Base-by-base conservation (phyloP, 2,329 filamentous ascomycete genomes). In the Thelonectria discophora region DNA sequence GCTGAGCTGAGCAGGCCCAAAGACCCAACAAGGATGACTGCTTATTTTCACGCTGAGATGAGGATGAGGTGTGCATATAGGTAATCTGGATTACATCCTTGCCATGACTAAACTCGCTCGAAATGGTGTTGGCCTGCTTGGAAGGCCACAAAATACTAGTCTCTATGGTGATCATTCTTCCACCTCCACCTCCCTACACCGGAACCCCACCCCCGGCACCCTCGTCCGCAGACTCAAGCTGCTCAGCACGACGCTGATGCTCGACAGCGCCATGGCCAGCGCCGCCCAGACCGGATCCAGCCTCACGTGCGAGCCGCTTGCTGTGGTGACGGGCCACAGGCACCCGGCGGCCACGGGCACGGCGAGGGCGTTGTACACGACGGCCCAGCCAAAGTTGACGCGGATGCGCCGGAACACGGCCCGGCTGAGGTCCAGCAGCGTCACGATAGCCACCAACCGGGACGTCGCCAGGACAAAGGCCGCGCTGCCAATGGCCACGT, bases 231-330 rank as follows among this genome's bases (percentile, higher is more conserved):
- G 77, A 51, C 88, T 82, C 71, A 97, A 77, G 79, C 91, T 94
- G 75, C 93, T 97, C 73, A 87, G 79, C 52, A 97, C 90, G 47
- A 98, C 94, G 72, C 91, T 95, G 67, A 97, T 89, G 76, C 91
- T 94, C 77, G 93, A 97, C 75, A 94, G 77, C 24, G 94, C 94
- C 94, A 97, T 98, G 1, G 94, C 94, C 74, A 97, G 78, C 67
- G 89, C 90, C 5, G 94, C 94, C 94, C 94, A 97, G 1, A 91
- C 91, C 0, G 91, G 91, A 74, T 92, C 89, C 48, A 94, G 78
- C 62, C 85, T 80, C 18, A 93, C 77, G 73, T 90, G 90, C 30
- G 74, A 73, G 2, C 82, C 84, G 2, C 73, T 71, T 3, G 75
- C 74, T 48, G 81, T 81, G 55, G 70, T 74, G 48, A 89, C 65